Evolutionary conservation across 2,329 filamentous ascomycete species (phyloP), one percentile per base, ranked within the genome.

Genomic region (Paecilomyces fulvus): DNA sequence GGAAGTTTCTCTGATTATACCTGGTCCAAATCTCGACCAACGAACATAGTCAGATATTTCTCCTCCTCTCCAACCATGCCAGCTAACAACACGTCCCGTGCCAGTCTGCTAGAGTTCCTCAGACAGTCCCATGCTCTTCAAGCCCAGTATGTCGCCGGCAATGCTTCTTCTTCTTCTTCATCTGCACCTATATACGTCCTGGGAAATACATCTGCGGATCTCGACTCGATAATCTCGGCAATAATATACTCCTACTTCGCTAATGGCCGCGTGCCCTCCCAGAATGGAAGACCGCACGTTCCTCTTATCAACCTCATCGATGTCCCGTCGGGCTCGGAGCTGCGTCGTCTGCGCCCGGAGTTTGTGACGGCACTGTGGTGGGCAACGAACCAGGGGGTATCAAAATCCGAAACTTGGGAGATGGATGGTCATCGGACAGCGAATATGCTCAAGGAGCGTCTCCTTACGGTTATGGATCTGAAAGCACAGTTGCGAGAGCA

Each of bases 171-270:
- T 9, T 17, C 57, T 7, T 56, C 64, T 5, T 49, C 62, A 1
- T 57, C 57, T 23, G 52, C 56, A 12, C 70, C 68, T 0, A 66
- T 74, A 23, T 73, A 75, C 56, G 74, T 77, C 20, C 63, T 76
- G 37, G 75, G 73, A 21, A 77, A 78, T 54, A 69, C 72, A 12
- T 75, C 75, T n/a, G 71, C 71, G 65, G 83, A 86, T 65, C 77
- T 86, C 55, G 83, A 86, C 71, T 86, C 83, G 28, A 81, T 86
- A 65, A 79, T 83, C 56, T 80, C 79, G 56, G 81, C 83, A 7
- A 73, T 86, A 33, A 66, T 84, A n/a, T 85, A 82, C 64, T 79
- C 83, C 33, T 86, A 85, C 67, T 75, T 85, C 51, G 71, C 72
- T 56, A 72, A 65, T 73, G 76, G 63, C 76, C 77, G 51, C 70